phyloP scores from a whole-genome alignment of 2,329 filamentous ascomycete species.

The Helotiales sp. region DNA sequence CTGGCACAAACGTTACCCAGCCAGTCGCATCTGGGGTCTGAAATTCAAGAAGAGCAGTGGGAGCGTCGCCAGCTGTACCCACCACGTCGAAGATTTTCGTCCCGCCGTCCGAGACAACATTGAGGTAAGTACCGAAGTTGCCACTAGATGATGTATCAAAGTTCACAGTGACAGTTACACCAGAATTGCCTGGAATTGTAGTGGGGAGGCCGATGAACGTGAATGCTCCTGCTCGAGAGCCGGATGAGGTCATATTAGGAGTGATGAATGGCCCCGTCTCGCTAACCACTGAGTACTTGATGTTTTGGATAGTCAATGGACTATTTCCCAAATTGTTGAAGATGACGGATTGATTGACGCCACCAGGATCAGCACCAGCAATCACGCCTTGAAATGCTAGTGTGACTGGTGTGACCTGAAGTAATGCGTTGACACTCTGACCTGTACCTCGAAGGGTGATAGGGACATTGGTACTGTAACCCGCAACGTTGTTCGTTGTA shows the following conservation, averaged over 20 bases:
- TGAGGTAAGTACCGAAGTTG: constrained; percentile 50
- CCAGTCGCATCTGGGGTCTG: constrained; percentile 49
- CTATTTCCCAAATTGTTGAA: constrained; percentile 52
- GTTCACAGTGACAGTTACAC: constrained; percentile 43
- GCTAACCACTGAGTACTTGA: constrained; percentile 36
- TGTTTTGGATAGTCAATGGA: constrained; percentile 43
- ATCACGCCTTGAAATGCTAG: constrained; percentile 52
- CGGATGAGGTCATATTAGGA: constrained; percentile 33
- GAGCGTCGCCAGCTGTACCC: constrained; percentile 49
- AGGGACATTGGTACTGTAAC: constrained; percentile 48
- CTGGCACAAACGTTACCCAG: constrained; percentile 49
- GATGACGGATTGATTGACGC: constrained; percentile 44
- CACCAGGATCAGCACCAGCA: constrained; percentile 41
- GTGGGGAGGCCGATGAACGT: constrained; percentile 48
- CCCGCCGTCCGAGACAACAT: constrained; percentile 51
- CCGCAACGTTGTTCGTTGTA: constrained; percentile 46
- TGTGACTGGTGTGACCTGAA: constrained; percentile 48
- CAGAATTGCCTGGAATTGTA: constrained; percentile 42
- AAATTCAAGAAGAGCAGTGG: constrained; percentile 54
- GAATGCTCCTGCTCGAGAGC: constrained; percentile 47
- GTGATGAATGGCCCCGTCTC: constrained; percentile 46
- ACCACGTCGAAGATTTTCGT: constrained; percentile 48
- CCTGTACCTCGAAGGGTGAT: constrained; percentile 51
- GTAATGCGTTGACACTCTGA: constrained; percentile 44
- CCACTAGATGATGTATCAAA: constrained; percentile 49